Base-by-base conservation (phyloP, 2,329 filamentous ascomycete genomes). In the Pleoardoris graminearum region DNA sequence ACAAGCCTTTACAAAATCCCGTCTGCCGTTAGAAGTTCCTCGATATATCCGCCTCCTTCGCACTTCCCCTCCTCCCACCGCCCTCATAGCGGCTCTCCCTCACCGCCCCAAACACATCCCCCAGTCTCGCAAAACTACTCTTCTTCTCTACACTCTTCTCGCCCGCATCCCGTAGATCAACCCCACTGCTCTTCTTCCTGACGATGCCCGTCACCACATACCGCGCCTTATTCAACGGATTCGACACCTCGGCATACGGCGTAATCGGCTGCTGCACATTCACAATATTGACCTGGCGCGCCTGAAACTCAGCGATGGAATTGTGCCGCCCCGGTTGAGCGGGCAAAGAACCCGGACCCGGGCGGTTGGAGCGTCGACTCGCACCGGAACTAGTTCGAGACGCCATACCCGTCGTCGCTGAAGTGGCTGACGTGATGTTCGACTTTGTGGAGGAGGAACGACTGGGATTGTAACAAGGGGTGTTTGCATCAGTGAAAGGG, bases 11-110 rank as follows among this genome's bases (percentile, higher is more conserved):
- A n/a, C n/a, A n/a, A n/a, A n/a, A n/a, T n/a, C n/a, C n/a, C n/a
- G n/a, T n/a, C n/a, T n/a, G n/a, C n/a, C n/a, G n/a, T 49, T 16
- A 49, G 30, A 49, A 49, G 19, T 49, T 49, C 37, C 22, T 41
- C 29, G 47, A 49, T 11, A 49, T 41, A 23, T 30, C 39, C 39
- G 16, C 10, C 35, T 48, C 45, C 29, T 22, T 12, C 44, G 7
- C 17, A 7, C 35, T 17, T 17, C 19, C 35, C 14, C 19, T 16
- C 14, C 22, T 23, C 19, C 37, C 37, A 3, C 37, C 37, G 30
- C 16, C 43, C 4, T 47, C 19, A 22, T 37, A 25, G 17, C 32
- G 25, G 14, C 22, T 11, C 44, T 45, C 16, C 39, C 39, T 14
- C 7, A 7, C n/a, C 5, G n/a, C 14, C 16, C 43, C 43, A 25